Conservation (phyloP, 2,329 filamentous ascomycete genomes). For the Simplicillium aogashimaense region DNA sequence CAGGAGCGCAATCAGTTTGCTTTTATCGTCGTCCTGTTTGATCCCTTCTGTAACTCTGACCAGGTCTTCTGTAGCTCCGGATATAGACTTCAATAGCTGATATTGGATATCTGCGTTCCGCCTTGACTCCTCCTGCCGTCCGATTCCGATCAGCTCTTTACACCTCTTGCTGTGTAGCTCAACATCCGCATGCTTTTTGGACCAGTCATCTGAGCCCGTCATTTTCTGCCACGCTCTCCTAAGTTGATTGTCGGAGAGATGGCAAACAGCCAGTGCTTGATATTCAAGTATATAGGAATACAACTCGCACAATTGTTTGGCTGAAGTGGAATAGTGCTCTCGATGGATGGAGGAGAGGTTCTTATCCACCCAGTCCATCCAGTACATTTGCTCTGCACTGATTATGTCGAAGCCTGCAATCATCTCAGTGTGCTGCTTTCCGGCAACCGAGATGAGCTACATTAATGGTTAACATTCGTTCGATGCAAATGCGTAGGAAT, state of each 20-base stretch:
- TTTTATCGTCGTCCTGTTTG: background rate
- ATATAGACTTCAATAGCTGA: background rate
- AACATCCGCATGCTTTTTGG: background rate
- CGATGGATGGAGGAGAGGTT: background rate
- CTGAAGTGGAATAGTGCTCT: background rate
- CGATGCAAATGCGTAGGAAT: background rate
- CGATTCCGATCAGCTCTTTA: background rate
- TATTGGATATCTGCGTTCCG: background rate
- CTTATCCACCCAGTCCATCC: background rate
- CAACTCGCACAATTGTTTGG: background rate
- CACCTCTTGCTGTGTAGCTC: background rate
- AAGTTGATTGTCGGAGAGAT: constrained; percentile 1
- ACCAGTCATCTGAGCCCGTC: background rate
- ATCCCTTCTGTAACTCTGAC: background rate
- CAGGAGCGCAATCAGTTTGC: background rate
- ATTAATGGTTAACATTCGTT: background rate
- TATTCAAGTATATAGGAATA: constrained; percentile 2
- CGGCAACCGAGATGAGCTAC: background rate
- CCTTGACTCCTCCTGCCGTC: background rate
- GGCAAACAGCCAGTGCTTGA: background rate
- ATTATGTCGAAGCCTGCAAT: background rate
- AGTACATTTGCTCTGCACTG: background rate
- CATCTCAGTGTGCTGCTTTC: background rate
- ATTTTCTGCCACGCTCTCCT: constrained; percentile 1
- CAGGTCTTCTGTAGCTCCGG: background rate